These are phyloP conservation scores for Scorias spongiosa DNA, from an alignment of 2,329 filamentous ascomycete genomes.

Conservation along the genomic window DNA sequence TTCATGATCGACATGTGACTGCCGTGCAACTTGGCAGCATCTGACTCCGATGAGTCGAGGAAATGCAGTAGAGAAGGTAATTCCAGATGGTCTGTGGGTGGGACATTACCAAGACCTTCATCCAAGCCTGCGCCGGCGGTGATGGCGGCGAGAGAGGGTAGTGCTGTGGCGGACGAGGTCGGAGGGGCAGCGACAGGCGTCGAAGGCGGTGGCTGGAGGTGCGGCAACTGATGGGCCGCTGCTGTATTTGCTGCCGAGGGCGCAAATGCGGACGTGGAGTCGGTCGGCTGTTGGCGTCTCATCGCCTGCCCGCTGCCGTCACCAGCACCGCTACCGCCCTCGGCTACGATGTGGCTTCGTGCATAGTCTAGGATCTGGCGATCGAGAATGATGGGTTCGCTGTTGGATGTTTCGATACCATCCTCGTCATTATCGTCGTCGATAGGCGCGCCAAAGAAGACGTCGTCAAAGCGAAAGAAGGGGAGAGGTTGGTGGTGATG, in stretches of 20 bases:
- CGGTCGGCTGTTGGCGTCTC: not conserved
- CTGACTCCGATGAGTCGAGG: constrained; percentile 7
- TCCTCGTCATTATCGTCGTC: constrained; percentile 8
- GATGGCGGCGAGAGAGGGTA: constrained; percentile 9
- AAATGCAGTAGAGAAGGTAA: constrained; percentile 14
- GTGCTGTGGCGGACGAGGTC: not conserved
- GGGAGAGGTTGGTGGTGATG: constrained; percentile 5
- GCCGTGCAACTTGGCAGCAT: constrained; percentile 3
- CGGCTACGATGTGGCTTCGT: not conserved
- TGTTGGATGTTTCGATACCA: constrained; percentile 4
- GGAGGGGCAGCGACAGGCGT: not conserved
- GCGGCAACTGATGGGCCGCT: not conserved
- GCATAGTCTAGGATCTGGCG: constrained; percentile 22
- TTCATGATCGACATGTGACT: constrained; percentile 6
- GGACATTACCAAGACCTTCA: constrained; percentile 2
- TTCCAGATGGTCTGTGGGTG: constrained; percentile 9
- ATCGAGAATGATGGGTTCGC: constrained; percentile 18
- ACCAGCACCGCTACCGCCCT: too few relatives aligned
- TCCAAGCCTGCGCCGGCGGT: constrained; percentile 3
- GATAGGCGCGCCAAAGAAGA: constrained; percentile 14
- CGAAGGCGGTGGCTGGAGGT: not conserved
- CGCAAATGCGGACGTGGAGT: not conserved
- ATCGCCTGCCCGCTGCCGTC: not conserved
- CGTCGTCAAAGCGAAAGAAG: constrained; percentile 14
- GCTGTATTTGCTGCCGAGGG: not conserved